Conservation (phyloP, 768 basidiomycete genomes). For the Naganishia friedmannii region DNA sequence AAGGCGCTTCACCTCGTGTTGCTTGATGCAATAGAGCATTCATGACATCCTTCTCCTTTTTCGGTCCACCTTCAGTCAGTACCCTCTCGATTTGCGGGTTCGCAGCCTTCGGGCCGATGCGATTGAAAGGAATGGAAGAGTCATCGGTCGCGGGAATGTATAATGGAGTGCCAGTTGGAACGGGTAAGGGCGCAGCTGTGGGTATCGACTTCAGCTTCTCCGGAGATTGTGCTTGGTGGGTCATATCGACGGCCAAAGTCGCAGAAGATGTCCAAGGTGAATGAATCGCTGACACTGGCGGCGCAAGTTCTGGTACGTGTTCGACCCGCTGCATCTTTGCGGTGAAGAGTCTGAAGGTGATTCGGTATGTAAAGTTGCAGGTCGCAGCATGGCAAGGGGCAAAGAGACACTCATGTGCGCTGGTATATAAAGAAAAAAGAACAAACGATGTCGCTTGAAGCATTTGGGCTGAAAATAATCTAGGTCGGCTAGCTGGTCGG, state of each 20-base stretch:
- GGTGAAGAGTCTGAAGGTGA: too few relatives aligned
- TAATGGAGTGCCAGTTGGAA: background rate
- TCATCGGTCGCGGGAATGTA: slow-evolving; percentile 17
- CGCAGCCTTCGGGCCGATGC: slow-evolving; percentile 16
- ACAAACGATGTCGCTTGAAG: too few relatives aligned
- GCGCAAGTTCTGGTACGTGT: background rate
- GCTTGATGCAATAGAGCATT: slow-evolving; percentile 18
- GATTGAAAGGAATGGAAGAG: background rate
- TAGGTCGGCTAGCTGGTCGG: too few relatives aligned
- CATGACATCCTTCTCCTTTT: slow-evolving; percentile 23
- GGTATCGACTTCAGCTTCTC: slow-evolving; percentile 4
- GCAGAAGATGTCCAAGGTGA: slow-evolving; percentile 18
- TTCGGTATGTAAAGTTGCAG: background rate
- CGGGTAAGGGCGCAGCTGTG: background rate
- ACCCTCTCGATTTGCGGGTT: slow-evolving; percentile 18
- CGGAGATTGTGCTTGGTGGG: background rate
- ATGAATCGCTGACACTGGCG: slow-evolving; percentile 6
- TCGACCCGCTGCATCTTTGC: background rate
- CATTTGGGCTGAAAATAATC: slow-evolving; percentile 13
- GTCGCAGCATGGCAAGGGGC: background rate
- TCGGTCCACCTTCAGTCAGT: slow-evolving; percentile 10
- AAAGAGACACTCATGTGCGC: background rate
- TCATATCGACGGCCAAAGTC: slow-evolving; percentile 1
- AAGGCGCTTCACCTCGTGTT: slow-evolving; percentile 13
- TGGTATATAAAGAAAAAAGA: background rate